Conservation (phyloP, 2,329 filamentous ascomycete genomes). For the Penicillium corylophilum region DNA sequence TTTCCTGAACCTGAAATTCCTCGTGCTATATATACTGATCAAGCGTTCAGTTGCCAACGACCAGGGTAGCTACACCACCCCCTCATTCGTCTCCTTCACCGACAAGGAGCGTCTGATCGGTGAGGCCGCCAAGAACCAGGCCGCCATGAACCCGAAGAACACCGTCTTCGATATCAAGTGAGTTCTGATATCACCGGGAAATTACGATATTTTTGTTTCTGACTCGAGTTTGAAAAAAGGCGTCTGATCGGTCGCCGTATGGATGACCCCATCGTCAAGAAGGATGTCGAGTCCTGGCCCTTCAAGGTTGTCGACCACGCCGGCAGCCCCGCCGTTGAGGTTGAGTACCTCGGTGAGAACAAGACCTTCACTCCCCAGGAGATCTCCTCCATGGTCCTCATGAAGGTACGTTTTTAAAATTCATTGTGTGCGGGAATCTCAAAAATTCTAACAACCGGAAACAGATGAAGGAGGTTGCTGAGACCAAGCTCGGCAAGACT, state of each 20-base stretch:
- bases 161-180: conserved; percentile 99
- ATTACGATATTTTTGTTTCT: not conserved
- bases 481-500: conserved; percentile 97
- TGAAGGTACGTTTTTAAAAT: conserved; percentile 65
- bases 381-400: conserved; percentile 97
- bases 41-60: conserved; percentile 78
- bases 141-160: conserved; percentile 97
- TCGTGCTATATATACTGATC: conserved; percentile 10
- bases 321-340: conserved; percentile 87
- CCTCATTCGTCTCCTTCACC: conserved; percentile 98
- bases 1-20: conserved; percentile 18
- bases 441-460: not conserved
- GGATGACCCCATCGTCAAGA: conserved; percentile 95
- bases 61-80: conserved; percentile 98
- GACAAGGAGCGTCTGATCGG: conserved; percentile 98
- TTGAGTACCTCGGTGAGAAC: conserved; percentile 90
- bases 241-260: conserved; percentile 96
- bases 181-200: conserved; percentile 39
- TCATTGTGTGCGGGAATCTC: not conserved
- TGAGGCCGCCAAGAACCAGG: conserved; percentile 99
- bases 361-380: conserved; percentile 98
- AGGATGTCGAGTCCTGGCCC: conserved; percentile 97
- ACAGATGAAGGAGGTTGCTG: conserved; percentile 98
- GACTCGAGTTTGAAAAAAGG: conserved; percentile 51
- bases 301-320: conserved; percentile 95